Evolutionary conservation across 306 rosid genomes (phyloP).

Genomic region (Rosa lucieae): DNA sequence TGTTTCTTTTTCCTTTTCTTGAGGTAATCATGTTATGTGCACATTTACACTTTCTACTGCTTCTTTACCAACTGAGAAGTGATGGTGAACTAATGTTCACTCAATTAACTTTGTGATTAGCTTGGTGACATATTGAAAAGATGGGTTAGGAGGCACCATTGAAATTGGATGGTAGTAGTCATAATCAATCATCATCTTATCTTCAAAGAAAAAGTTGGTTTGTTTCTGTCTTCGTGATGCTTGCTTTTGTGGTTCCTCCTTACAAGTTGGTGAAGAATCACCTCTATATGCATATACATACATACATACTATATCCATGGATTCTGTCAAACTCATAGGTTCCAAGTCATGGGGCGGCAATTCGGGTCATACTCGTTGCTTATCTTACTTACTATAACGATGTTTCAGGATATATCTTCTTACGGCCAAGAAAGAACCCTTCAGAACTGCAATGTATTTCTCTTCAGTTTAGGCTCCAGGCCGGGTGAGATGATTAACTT

Average conservation of each 20-base stretch:
- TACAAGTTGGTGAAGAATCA: slow-evolving; percentile 38
- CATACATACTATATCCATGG: not conserved
- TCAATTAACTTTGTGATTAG: slow-evolving; percentile 24
- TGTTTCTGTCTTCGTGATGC: slow-evolving; percentile 19
- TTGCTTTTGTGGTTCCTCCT: slow-evolving; percentile 25
- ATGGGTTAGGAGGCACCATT: slow-evolving; percentile 27
- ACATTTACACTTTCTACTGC: not conserved
- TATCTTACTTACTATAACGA: slow-evolving; percentile 13
- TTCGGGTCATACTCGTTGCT: slow-evolving; percentile 19
- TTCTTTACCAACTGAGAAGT: slow-evolving; percentile 1
- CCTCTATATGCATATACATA: slow-evolving; percentile 16
- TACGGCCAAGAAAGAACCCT: not conserved
- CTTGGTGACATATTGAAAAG: slow-evolving; percentile 27
- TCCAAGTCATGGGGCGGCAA: slow-evolving; percentile 9
- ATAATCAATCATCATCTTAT: slow-evolving; percentile 35
- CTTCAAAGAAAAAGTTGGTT: slow-evolving; percentile 29
- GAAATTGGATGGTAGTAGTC: slow-evolving; percentile 27
- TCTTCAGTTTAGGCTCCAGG: not conserved
- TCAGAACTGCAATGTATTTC: not conserved
- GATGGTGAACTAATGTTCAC: slow-evolving; percentile 1
- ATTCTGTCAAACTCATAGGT: slow-evolving; percentile 12
- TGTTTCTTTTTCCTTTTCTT: not conserved
- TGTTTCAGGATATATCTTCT: slow-evolving; percentile 15
- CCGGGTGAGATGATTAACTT: not conserved
- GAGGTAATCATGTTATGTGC: not conserved